phyloP scores from a whole-genome alignment of 108 stramenopile genomes.

The Nitzschia sp. region DNA sequence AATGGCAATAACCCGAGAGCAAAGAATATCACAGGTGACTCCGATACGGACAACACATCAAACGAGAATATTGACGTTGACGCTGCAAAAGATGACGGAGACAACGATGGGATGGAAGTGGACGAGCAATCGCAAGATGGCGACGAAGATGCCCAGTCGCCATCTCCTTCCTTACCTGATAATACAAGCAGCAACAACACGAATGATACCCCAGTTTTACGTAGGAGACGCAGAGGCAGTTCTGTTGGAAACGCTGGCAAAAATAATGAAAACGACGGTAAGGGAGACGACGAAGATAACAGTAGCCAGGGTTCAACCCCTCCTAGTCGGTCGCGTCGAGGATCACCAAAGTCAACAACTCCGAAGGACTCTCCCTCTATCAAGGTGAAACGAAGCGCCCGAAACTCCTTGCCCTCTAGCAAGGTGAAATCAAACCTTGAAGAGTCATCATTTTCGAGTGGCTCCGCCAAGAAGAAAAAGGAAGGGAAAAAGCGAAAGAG shows the following conservation, averaged over 20 bases:
- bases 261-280: constrained; percentile 41
- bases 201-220: background rate
- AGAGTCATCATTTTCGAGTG: background rate
- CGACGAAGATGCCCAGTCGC: background rate
- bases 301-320: constrained; percentile 6
- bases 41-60: background rate
- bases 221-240: too few relatives aligned
- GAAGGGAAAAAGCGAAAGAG: constrained; percentile 10
- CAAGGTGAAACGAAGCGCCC: background rate
- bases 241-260: background rate
- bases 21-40: background rate
- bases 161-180: too few relatives aligned
- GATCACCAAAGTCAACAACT: background rate
- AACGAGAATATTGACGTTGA: constrained; percentile 1
- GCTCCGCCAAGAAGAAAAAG: constrained; percentile 5
- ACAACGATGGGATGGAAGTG: constrained; percentile 2
- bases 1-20: background rate
- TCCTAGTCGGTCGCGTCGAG: background rate
- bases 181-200: background rate
- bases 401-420: constrained; percentile 13
- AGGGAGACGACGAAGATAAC: constrained; percentile 37
- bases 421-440: constrained; percentile 10
- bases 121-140: background rate
- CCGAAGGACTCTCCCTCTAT: background rate
- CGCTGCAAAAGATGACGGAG: background rate